Evolutionary conservation across 805 yeast species (phyloP).

Genomic region (Pichia nakasei): DNA sequence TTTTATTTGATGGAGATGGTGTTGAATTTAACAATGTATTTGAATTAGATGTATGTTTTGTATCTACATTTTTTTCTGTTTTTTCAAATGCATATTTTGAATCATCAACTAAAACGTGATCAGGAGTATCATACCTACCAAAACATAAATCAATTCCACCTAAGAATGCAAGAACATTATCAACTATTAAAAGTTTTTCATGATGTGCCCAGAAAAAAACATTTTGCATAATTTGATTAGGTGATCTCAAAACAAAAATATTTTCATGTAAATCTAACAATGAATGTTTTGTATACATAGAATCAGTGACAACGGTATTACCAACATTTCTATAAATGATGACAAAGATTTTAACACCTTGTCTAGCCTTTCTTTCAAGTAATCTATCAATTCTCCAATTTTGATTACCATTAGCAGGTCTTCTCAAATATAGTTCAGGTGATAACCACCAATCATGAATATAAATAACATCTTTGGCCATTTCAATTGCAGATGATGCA

Average conservation of each 20-base stretch:
- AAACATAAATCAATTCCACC: constrained; percentile 96
- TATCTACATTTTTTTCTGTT: background rate
- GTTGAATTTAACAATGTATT: background rate
- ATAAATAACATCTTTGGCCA: constrained; percentile 89
- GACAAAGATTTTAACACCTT: constrained; percentile 89
- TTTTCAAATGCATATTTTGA: constrained; percentile 23
- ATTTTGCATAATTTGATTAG: constrained; percentile 87
- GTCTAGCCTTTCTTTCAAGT: constrained; percentile 80
- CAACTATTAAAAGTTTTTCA: constrained; percentile 82
- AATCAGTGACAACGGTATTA: constrained; percentile 85
- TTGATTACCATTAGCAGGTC: constrained; percentile 95
- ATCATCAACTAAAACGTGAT: constrained; percentile 84
- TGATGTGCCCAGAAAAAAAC: constrained; percentile 99
- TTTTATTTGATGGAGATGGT: background rate
- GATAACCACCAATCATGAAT: constrained; percentile 99
- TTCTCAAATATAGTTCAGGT: constrained; percentile 85
- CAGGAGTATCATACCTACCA: constrained; percentile 95
- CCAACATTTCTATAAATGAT: constrained; percentile 93
- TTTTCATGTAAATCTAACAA: constrained; percentile 77
- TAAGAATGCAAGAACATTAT: constrained; percentile 77
- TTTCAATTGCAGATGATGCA: constrained; percentile 78
- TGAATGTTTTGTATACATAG: constrained; percentile 90
- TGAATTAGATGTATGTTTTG: background rate
- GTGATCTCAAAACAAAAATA: constrained; percentile 86
- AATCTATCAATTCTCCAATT: constrained; percentile 87